phyloP scores from a whole-genome alignment of 371 early-diverging fungal species.

The Neoconidiobolus thromboides region DNA sequence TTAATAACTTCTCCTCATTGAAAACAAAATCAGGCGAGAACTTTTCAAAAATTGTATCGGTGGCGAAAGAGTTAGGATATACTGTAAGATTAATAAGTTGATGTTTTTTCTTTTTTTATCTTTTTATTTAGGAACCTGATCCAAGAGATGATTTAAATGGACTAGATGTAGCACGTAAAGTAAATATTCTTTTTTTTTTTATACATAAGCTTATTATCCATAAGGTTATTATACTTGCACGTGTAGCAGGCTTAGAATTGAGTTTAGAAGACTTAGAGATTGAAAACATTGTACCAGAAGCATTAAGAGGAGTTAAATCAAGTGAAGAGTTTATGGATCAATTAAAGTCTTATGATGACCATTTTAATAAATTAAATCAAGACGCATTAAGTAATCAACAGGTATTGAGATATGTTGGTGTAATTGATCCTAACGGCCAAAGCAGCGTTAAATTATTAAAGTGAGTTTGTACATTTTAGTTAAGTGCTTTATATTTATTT shows the following conservation, averaged over 20 bases:
- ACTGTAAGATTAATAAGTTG: constrained; percentile 28
- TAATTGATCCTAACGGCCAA: constrained; percentile 35
- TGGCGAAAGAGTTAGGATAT: constrained; percentile 83
- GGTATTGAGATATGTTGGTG: constrained; percentile 84
- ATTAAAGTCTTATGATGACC: constrained; percentile 66
- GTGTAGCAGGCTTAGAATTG: constrained; percentile 64
- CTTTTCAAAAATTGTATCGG: constrained; percentile 76
- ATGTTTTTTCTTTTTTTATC: neutral
- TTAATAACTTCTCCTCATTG: constrained; percentile 76
- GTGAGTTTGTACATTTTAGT: constrained; percentile 15
- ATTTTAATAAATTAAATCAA: constrained; percentile 57
- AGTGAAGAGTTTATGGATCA: constrained; percentile 65
- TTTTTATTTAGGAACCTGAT: constrained; percentile 61
- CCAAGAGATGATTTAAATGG: constrained; percentile 96
- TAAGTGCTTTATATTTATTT: neutral
- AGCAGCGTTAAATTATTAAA: constrained; percentile 59
- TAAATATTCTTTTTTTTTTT: constrained; percentile 9
- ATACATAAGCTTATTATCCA: neutral
- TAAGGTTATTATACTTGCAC: constrained; percentile 66
- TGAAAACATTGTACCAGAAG: constrained; percentile 87
- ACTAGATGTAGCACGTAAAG: constrained; percentile 96
- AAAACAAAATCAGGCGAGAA: constrained; percentile 14
- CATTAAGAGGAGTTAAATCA: constrained; percentile 43
- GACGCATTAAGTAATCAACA: constrained; percentile 43
- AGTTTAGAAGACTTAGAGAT: constrained; percentile 54